phyloP scores from a whole-genome alignment of 179 eudicot species.

The Monotropa hypopitys region DNA sequence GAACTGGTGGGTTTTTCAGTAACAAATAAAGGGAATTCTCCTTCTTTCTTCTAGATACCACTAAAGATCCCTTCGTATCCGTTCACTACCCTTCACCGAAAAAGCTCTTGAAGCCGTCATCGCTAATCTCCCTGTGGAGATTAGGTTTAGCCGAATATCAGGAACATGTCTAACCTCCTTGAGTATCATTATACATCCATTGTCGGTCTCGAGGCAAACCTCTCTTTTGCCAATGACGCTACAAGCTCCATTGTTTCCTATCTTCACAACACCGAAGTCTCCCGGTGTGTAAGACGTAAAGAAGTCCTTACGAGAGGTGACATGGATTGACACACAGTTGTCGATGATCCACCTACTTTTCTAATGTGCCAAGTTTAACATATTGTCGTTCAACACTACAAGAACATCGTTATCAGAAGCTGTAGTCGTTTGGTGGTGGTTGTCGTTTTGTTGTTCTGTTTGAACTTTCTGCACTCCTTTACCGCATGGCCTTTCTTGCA shows the following conservation, averaged over 20 bases:
- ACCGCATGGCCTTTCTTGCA: not conserved
- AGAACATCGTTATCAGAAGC: not conserved
- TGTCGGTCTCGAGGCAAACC: not conserved
- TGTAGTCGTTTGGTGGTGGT: not conserved
- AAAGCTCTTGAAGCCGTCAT: not conserved
- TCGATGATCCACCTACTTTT: constrained; percentile 1
- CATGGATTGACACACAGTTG: not conserved
- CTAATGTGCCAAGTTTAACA: not conserved
- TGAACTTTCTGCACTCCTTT: not conserved
- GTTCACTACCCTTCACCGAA: not conserved
- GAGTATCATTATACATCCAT: not conserved
- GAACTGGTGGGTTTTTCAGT: too few species aligned
- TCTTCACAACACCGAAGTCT: not conserved
- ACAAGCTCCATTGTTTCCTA: not conserved
- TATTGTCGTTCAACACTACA: not conserved
- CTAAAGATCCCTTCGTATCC: not conserved
- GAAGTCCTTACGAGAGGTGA: not conserved
- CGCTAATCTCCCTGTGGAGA: not conserved
- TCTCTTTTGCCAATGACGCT: not conserved
- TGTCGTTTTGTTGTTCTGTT: not conserved
- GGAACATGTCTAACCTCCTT: not conserved
- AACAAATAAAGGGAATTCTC: not conserved
- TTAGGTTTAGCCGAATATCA: not conserved
- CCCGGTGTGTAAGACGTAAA: not conserved
- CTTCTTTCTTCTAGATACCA: not conserved